Evolutionary conservation across 768 basidiomycete species (phyloP), one percentile per base, ranked within the genome.

Genomic region (Panus rudis): DNA sequence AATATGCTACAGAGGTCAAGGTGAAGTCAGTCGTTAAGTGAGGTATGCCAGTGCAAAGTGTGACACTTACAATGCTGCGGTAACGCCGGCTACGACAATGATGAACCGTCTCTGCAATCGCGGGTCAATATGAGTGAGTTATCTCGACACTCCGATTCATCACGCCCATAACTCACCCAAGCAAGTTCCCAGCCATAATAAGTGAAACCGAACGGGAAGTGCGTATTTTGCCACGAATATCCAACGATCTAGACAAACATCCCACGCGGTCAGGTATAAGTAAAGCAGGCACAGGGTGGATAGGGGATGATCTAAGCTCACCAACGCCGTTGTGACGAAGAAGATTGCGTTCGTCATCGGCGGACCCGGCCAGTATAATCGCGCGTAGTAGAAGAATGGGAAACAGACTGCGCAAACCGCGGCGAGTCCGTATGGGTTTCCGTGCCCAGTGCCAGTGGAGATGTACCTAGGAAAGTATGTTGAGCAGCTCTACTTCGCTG

Each of bases 271-370:
- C n/a, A n/a, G n/a, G n/a, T n/a, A n/a, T n/a, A n/a, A n/a, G n/a
- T n/a, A n/a, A n/a, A n/a, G n/a, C n/a, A n/a, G n/a, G n/a, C n/a
- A n/a, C n/a, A n/a, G n/a, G n/a, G n/a, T n/a, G n/a, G n/a, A n/a
- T n/a, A n/a, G n/a, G n/a, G n/a, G n/a, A n/a, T 30, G 28, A 16
- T 16, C 16, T 7, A 22, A 10, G 60, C 75, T 21, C 45, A 84
- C 84, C 64, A 87, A 57, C 21, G 68, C 66, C 11, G 68, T 52
- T 1, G 84, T 88, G 6, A 83, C 73, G 52, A 78, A 79, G 54
- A 80, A 75, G 17, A 87, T 74, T 23, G 85, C 65, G 41, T 79
- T 79, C n/a, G 75, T 79, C 70, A 89, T 75, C 0, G 82, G 80
- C 1, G 79, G 70, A 8, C 77, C 79, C 1, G 87, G 83, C 71